phyloP scores from a whole-genome alignment of 2,329 filamentous ascomycete genomes.

The Alternaria gansuensis region DNA sequence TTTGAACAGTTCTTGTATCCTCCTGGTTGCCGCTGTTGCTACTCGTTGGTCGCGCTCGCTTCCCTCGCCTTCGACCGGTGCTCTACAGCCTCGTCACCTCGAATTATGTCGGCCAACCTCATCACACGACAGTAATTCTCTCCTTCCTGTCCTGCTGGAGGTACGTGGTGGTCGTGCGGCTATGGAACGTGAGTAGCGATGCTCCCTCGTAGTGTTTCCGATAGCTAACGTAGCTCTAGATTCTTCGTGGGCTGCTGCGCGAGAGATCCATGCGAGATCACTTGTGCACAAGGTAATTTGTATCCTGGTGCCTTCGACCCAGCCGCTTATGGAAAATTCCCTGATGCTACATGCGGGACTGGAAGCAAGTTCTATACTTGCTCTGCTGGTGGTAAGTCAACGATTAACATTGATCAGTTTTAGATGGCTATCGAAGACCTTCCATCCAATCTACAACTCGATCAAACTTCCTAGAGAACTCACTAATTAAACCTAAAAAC shows the following conservation, averaged over 20 bases:
- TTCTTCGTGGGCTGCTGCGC: slow-evolving; percentile 53
- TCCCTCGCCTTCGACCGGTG: neutral
- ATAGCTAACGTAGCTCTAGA: slow-evolving; percentile 10
- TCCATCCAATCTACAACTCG: neutral
- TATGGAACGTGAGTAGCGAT: slow-evolving; percentile 24
- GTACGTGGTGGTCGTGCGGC: slow-evolving; percentile 50
- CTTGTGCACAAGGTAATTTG: slow-evolving; percentile 46
- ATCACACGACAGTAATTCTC: slow-evolving; percentile 33
- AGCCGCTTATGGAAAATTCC: slow-evolving; percentile 41
- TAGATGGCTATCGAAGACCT: neutral
- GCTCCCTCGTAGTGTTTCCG: too few species aligned
- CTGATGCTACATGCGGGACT: slow-evolving; percentile 42
- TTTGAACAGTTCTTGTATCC: neutral
- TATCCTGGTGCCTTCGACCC: slow-evolving; percentile 47
- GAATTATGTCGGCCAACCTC: slow-evolving; percentile 13
- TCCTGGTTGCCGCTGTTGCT: neutral
- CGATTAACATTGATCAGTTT: neutral
- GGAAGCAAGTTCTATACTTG: slow-evolving; percentile 51
- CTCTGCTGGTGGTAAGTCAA: slow-evolving; percentile 19
- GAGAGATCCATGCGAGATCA: slow-evolving; percentile 47
- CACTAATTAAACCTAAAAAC: slow-evolving; percentile 17
- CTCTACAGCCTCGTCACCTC: neutral
- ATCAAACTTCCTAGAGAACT: neutral
- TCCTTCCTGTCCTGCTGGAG: slow-evolving; percentile 48
- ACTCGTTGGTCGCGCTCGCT: neutral